Evolutionary conservation across 495 filamentous ascomycete genomes (phyloP).

Genomic region (Tetracladium marchalianum): DNA sequence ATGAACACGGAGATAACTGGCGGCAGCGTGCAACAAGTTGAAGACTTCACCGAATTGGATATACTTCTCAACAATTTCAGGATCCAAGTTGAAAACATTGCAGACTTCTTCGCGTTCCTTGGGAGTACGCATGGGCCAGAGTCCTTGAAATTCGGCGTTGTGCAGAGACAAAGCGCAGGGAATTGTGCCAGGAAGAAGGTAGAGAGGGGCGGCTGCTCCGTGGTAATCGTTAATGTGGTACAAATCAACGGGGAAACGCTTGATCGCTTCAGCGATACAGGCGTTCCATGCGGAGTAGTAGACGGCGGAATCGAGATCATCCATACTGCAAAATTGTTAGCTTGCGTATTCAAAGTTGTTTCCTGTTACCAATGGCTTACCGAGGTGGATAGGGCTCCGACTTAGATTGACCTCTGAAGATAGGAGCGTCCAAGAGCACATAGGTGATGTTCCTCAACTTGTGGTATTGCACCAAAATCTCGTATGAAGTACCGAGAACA

Average conservation of each 20-base stretch:
- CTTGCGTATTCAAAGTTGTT: too few relatives aligned
- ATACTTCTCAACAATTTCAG: slow-evolving; percentile 43
- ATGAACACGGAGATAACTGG: slow-evolving; percentile 64
- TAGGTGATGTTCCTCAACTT: slow-evolving; percentile 60
- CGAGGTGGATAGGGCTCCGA: slow-evolving; percentile 59
- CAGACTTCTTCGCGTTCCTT: slow-evolving; percentile 61
- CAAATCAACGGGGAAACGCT: slow-evolving; percentile 52
- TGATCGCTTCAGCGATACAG: slow-evolving; percentile 55
- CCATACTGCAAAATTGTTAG: too few relatives aligned
- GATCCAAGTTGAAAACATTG: slow-evolving; percentile 54
- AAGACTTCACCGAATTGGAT: slow-evolving; percentile 63
- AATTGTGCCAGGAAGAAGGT: slow-evolving; percentile 46
- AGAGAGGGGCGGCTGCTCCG: slow-evolving; percentile 60
- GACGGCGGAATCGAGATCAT: slow-evolving; percentile 61
- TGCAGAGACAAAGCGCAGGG: slow-evolving; percentile 45
- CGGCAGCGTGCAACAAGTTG: slow-evolving; percentile 64
- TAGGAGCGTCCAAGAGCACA: slow-evolving; percentile 56
- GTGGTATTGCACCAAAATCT: slow-evolving; percentile 59
- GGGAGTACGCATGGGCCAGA: slow-evolving; percentile 64
- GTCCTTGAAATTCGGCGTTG: slow-evolving; percentile 65
- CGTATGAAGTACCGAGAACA: slow-evolving; percentile 54
- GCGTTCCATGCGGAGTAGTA: slow-evolving; percentile 70
- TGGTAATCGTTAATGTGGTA: slow-evolving; percentile 83
- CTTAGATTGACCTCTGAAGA: slow-evolving; percentile 61
- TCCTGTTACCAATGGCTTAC: too few relatives aligned